These are phyloP conservation scores for Populus hybrid DNA, from an alignment of 441 rosid genomes.

Conservation along the genomic window DNA sequence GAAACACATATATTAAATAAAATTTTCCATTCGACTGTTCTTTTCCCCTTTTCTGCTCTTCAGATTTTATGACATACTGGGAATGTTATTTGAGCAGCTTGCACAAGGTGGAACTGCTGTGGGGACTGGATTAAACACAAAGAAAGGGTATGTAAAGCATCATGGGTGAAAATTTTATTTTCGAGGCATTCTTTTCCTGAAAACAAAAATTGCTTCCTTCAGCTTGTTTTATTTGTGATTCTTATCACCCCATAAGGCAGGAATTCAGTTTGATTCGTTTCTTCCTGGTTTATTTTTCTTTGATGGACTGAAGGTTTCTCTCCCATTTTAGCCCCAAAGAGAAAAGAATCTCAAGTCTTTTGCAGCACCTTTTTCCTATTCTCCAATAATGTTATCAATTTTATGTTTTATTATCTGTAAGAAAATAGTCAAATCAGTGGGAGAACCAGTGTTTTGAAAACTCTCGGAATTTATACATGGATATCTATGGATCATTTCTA, in stretches of 20 bases:
- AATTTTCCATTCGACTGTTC: not conserved
- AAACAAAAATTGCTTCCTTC: no score
- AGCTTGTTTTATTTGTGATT: not conserved
- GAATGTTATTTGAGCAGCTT: conserved; percentile 55
- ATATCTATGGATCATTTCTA: not conserved
- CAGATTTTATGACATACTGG: conserved; percentile 25
- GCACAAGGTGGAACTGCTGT: conserved; percentile 99
- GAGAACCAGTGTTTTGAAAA: not conserved
- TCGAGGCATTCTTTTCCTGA: not conserved
- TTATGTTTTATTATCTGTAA: not conserved
- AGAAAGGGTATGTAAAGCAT: conserved; percentile 68
- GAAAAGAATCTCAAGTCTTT: not conserved
- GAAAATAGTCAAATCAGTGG: not conserved
- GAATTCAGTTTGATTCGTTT: not conserved
- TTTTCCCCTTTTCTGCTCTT: not conserved
- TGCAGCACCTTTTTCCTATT: not conserved
- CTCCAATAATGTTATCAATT: not conserved
- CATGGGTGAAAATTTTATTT: conserved; percentile 7
- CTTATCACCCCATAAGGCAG: not conserved
- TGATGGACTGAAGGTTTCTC: not conserved
- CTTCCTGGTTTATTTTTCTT: not conserved
- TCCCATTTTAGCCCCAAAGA: not conserved
- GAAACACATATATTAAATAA: conserved; percentile 16
- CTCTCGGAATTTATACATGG: not conserved
- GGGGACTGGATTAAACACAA: conserved; percentile 95